A percentile compares a stretch with the other conserved stretches of the same genome.
Conservation (phyloP, 2,329 filamentous ascomycete species). For the Zalaria sp. region DNA sequence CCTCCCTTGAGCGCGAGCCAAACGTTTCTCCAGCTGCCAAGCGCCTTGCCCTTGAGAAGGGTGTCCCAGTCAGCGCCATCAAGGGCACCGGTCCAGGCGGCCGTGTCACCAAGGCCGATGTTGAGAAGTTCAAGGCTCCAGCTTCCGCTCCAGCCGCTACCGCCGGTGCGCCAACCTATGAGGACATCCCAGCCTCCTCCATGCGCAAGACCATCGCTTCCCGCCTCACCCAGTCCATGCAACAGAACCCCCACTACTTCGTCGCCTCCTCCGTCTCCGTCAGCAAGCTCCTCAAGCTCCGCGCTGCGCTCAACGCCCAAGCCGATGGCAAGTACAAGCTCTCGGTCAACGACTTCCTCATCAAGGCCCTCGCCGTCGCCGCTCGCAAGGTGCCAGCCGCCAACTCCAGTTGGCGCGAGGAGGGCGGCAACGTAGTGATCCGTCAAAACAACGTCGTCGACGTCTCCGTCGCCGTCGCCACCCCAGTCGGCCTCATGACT, state of each 20-base stretch:
- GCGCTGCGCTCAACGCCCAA: conserved; percentile 78
- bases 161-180: conserved; percentile 51
- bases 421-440: conserved; percentile 64
- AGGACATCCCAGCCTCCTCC: conserved; percentile 70
- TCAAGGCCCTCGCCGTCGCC: conserved; percentile 86
- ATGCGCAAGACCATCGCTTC: conserved; percentile 98
- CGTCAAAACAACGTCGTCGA: conserved; percentile 89
- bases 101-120: conserved; percentile 79
- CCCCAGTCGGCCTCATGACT: conserved; percentile 87
- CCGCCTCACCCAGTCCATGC: conserved; percentile 76
- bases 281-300: conserved; percentile 89
- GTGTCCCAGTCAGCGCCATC: conserved; percentile 59
- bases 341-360: conserved; percentile 98
- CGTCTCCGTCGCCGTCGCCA: conserved; percentile 90
- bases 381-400: conserved; percentile 87
- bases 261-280: conserved; percentile 86
- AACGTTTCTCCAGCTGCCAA: conserved; percentile 60
- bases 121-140: conserved; percentile 61
- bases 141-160: conserved; percentile 33
- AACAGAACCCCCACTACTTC: conserved; percentile 97
- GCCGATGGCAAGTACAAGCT: conserved; percentile 94
- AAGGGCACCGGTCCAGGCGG: conserved; percentile 82
- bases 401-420: conserved; percentile 84
- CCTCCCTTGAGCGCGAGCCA: conserved; percentile 69
- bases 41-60: conserved; percentile 73